Conservation (phyloP, 164 flowering plant species). For the Macadamia tetraphylla region DNA sequence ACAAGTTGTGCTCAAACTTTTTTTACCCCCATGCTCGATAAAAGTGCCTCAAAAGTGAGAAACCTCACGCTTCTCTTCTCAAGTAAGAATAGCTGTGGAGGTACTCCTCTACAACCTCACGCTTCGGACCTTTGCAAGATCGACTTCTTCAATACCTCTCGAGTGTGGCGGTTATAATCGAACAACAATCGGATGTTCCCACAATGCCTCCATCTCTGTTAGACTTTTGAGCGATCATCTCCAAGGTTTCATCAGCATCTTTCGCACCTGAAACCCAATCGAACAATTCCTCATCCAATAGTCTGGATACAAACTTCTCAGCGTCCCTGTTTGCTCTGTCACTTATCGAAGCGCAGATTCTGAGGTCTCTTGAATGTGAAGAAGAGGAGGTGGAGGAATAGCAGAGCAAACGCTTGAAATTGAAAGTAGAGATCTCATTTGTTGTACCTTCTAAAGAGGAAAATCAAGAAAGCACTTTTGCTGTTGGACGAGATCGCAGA, state of each 20-base stretch:
- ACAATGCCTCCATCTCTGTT: slow-evolving; percentile 40
- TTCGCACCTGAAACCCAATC: slow-evolving; percentile 34
- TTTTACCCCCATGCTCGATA: no score
- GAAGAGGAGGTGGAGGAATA: slow-evolving; percentile 11
- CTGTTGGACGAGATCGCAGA: slow-evolving; percentile 3
- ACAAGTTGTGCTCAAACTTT: no score
- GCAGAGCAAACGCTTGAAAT: slow-evolving; percentile 5
- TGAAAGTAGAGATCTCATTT: slow-evolving; percentile 2
- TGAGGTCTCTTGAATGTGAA: slow-evolving; percentile 4
- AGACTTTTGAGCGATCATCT: slow-evolving; percentile 37
- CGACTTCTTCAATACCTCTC: background rate
- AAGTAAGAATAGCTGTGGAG: no score
- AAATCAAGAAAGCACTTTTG: slow-evolving; percentile 14
- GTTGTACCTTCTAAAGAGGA: slow-evolving; percentile 11
- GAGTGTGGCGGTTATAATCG: slow-evolving; percentile 56
- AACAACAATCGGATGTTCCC: slow-evolving; percentile 44
- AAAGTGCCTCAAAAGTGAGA: no score
- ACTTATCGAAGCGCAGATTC: slow-evolving; percentile 24
- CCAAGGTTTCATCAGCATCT: slow-evolving; percentile 61
- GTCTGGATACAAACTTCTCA: slow-evolving; percentile 11
- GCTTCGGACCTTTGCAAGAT: no score
- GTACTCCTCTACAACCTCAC: no score
- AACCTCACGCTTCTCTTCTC: no score
- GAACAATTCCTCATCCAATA: slow-evolving; percentile 43
- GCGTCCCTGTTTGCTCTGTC: slow-evolving; percentile 13